These are phyloP conservation scores for Yamagishiella unicocca DNA, from an alignment of 139 green algal genomes.

Conservation along the genomic window DNA sequence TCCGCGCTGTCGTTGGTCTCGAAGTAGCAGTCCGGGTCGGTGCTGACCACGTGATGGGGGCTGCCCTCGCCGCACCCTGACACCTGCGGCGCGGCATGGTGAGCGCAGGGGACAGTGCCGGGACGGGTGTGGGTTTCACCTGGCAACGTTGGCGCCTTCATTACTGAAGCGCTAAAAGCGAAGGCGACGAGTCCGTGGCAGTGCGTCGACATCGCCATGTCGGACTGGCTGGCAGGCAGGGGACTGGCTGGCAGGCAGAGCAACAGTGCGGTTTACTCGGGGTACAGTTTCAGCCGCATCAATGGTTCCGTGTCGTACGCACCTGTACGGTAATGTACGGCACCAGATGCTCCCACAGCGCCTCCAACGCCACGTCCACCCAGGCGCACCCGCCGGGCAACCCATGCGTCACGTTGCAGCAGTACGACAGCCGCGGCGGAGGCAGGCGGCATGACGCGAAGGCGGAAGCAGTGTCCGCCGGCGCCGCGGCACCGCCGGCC, in stretches of 20 bases:
- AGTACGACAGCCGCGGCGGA: slow-evolving; percentile 48
- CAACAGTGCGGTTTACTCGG: too few relatives aligned
- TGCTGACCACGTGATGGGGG: slow-evolving; percentile 25
- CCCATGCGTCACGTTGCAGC: slow-evolving; percentile 40
- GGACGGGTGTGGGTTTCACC: too few relatives aligned
- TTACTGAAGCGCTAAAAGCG: too few relatives aligned
- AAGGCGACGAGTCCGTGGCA: too few relatives aligned
- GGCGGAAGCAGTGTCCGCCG: neutral
- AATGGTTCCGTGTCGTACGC: too few relatives aligned
- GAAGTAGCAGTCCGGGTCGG: slow-evolving; percentile 50
- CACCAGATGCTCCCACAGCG: slow-evolving; percentile 48
- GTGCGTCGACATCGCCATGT: too few relatives aligned
- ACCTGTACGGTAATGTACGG: slow-evolving; percentile 26
- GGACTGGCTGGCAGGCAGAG: too few relatives aligned
- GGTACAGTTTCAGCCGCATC: too few relatives aligned
- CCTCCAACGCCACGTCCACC: slow-evolving; percentile 46
- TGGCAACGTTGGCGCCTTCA: too few relatives aligned
- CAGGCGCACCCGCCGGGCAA: slow-evolving; percentile 48
- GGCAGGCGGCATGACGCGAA: slow-evolving; percentile 7
- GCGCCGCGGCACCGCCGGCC: neutral
- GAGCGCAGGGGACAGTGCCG: neutral
- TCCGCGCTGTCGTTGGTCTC: slow-evolving; percentile 45
- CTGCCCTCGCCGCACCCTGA: slow-evolving; percentile 52
- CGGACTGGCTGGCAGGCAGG: too few relatives aligned
- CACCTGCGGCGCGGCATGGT: neutral